Evolutionary conservation across 2,329 filamentous ascomycete genomes (phyloP).

Genomic region (Sporothrix curviconia): DNA sequence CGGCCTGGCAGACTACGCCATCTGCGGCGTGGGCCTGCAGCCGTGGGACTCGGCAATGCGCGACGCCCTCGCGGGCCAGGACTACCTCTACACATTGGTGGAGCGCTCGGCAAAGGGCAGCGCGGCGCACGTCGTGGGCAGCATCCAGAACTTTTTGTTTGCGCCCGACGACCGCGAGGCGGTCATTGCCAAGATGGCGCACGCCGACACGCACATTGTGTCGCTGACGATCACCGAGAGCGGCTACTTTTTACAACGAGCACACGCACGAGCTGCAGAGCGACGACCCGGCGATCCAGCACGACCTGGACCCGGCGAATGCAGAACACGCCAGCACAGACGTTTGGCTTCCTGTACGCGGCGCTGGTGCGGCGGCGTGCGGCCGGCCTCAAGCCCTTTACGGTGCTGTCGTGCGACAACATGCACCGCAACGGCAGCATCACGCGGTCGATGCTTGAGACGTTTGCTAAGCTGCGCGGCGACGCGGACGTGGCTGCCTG

Average conservation of each 20-base stretch:
- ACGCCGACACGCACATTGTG: constrained; percentile 47
- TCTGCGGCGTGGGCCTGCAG: constrained; percentile 46
- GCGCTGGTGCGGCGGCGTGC: constrained; percentile 40
- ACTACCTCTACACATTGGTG: constrained; percentile 47
- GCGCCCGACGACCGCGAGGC: constrained; percentile 45
- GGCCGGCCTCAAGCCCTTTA: constrained; percentile 45
- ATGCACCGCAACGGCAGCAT: constrained; percentile 52
- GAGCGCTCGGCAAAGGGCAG: constrained; percentile 48
- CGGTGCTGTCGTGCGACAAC: constrained; percentile 50
- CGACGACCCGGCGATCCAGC: constrained; percentile 43
- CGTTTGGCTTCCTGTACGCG: constrained; percentile 47
- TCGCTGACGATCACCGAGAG: constrained; percentile 51
- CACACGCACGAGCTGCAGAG: constrained; percentile 47
- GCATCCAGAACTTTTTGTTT: constrained; percentile 47
- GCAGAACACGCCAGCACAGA: constrained; percentile 38
- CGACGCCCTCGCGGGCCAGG: constrained; percentile 41
- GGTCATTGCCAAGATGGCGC: constrained; percentile 49
- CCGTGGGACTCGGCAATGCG: constrained; percentile 46
- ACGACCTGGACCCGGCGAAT: constrained; percentile 42
- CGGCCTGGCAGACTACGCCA: constrained; percentile 39
- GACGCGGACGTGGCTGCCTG: constrained; percentile 43
- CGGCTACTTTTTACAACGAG: constrained; percentile 52
- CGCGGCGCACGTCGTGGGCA: constrained; percentile 41
- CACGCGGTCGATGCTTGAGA: constrained; percentile 44
- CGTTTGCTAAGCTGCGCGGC: constrained; percentile 39